Conservation (phyloP, 169 alveolate species). For the Cystoisospora suis region DNA sequence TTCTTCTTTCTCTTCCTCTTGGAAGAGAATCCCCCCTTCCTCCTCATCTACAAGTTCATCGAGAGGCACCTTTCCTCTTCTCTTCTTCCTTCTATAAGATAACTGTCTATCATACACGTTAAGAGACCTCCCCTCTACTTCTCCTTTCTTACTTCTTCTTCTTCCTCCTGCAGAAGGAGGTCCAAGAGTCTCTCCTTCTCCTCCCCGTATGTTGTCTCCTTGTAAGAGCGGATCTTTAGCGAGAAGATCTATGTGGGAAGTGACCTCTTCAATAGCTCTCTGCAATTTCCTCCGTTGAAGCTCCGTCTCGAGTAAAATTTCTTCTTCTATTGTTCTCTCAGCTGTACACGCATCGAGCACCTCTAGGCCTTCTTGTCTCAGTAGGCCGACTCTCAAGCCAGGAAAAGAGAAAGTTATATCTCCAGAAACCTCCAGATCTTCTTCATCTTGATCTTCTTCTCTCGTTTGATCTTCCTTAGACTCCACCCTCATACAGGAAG, state of each 20-base stretch:
- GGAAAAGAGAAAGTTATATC: background rate
- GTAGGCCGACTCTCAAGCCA: conserved; percentile 38
- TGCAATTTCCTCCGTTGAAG: background rate
- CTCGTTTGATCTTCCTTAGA: background rate
- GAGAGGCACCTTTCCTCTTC: too few relatives aligned
- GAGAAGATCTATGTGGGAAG: background rate
- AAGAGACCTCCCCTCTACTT: too few relatives aligned
- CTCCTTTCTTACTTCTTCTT: too few relatives aligned
- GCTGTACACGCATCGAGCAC: conserved; percentile 31
- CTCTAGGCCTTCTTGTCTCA: conserved; percentile 54
- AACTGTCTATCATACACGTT: too few relatives aligned
- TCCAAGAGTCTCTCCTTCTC: too few relatives aligned
- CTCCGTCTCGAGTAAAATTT: background rate
- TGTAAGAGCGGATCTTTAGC: too few relatives aligned
- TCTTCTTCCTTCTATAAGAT: too few relatives aligned
- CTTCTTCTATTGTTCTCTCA: conserved; percentile 19
- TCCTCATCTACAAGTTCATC: background rate
- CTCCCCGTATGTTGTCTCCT: too few relatives aligned
- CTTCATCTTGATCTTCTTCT: conserved; percentile 11
- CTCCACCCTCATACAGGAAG: background rate
- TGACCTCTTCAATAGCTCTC: background rate
- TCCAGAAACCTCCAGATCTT: conserved; percentile 15
- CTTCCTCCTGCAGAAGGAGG: too few relatives aligned
- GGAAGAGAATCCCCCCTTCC: background rate
- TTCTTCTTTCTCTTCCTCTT: background rate